Conservation (phyloP, 192 early-diverging fungal species). For the Coemansia pectinata region DNA sequence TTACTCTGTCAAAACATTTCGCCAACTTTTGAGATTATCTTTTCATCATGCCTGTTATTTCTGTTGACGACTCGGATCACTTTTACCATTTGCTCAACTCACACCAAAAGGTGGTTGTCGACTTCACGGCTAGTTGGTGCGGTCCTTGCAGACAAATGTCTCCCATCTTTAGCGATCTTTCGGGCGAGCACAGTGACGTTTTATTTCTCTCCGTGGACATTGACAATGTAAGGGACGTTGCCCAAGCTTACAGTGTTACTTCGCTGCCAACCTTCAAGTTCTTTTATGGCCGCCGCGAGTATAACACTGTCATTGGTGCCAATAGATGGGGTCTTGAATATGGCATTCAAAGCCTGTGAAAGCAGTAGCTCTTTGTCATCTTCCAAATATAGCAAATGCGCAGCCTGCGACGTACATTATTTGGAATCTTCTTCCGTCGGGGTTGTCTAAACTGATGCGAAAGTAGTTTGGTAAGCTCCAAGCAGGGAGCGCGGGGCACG, state of each 20-base stretch:
- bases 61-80: constrained; percentile 5
- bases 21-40: not conserved
- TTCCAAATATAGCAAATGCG: not conserved
- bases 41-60: constrained; percentile 13
- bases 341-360: not conserved
- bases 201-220: constrained; percentile 84
- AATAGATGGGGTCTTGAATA: constrained; percentile 30
- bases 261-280: constrained; percentile 84
- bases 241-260: constrained; percentile 52
- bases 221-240: constrained; percentile 61
- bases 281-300: constrained; percentile 61
- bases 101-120: constrained; percentile 62
- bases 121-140: constrained; percentile 86
- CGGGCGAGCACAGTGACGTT: constrained; percentile 58
- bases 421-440: not conserved
- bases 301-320: constrained; percentile 69
- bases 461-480: not conserved
- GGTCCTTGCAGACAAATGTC: constrained; percentile 80
- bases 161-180: constrained; percentile 66
- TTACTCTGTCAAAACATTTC: not conserved
- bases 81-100: constrained; percentile 24
- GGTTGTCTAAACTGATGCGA: not conserved
- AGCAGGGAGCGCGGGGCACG: not conserved
- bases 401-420: not conserved
- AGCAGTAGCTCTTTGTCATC: not conserved